A percentile compares a stretch with the other conserved stretches of the same genome.
Evolutionary conservation across 1,284 basidiomycete genomes (phyloP).

Genomic region (Schizophyllum commune): DNA sequence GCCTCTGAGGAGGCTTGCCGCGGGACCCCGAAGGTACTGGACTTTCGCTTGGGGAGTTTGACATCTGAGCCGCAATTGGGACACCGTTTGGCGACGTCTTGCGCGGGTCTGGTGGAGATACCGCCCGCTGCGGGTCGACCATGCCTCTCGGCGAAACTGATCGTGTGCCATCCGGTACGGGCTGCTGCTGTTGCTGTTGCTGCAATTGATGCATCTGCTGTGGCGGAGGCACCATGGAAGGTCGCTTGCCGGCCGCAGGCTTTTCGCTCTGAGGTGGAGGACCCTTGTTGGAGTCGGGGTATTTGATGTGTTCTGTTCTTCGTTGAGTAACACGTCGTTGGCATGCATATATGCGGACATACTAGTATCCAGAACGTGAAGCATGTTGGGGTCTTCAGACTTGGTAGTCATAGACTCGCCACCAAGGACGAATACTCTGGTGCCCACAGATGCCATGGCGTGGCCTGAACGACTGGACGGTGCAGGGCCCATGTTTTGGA

Average conservation of each 20-base stretch:
- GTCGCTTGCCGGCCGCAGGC: background rate
- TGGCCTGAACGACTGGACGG: slow-evolving; percentile 91
- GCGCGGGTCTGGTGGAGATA: slow-evolving; percentile 47
- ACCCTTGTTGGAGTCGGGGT: slow-evolving; percentile 59
- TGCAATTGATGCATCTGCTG: slow-evolving; percentile 13
- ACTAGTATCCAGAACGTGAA: slow-evolving; percentile 94
- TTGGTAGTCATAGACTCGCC: slow-evolving; percentile 84
- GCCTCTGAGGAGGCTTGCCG: slow-evolving; percentile 49
- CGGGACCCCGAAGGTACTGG: slow-evolving; percentile 20
- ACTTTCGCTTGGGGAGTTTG: background rate
- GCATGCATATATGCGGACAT: slow-evolving; percentile 25
- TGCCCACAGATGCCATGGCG: slow-evolving; percentile 87
- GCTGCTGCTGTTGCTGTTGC: slow-evolving; percentile 18
- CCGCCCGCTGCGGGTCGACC: slow-evolving; percentile 55
- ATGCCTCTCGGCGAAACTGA: slow-evolving; percentile 53
- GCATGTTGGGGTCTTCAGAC: slow-evolving; percentile 74
- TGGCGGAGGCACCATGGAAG: background rate
- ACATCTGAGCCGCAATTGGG: slow-evolving; percentile 18
- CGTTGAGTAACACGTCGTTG: slow-evolving; percentile 4
- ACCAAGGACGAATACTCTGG: slow-evolving; percentile 87
- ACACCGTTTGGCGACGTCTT: slow-evolving; percentile 38
- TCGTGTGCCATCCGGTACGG: slow-evolving; percentile 32
- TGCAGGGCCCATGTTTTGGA: slow-evolving; percentile 97
- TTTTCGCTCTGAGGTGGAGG: background rate
- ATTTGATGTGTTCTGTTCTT: slow-evolving; percentile 82